Evolutionary conservation across 129 eudicot species (phyloP).

Genomic region (Flaveria trinervia): DNA sequence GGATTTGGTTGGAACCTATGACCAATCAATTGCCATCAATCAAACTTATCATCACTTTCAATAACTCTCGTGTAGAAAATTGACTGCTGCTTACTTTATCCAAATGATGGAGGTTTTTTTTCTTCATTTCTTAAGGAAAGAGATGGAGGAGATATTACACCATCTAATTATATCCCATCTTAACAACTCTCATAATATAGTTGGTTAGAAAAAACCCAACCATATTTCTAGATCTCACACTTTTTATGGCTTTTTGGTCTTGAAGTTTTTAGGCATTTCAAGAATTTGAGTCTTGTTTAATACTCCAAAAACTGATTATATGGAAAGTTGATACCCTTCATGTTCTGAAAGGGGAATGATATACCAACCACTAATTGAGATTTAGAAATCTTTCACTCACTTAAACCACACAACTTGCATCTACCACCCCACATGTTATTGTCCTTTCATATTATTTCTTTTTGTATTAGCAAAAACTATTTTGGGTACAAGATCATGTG

Average conservation of each 20-base stretch:
- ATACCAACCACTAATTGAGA: constrained; percentile 39
- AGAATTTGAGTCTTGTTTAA: constrained; percentile 31
- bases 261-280: constrained; percentile 39
- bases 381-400: constrained; percentile 29
- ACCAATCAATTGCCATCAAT: constrained; percentile 41
- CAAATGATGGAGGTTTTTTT: not conserved
- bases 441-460: constrained; percentile 18
- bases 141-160: constrained; percentile 39
- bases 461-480: constrained; percentile 23
- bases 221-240: constrained; percentile 42
- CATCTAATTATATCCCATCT: constrained; percentile 39
- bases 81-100: constrained; percentile 30
- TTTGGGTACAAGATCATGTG: constrained; percentile 28
- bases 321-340: constrained; percentile 25
- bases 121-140: not conserved
- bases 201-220: constrained; percentile 39
- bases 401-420: constrained; percentile 23
- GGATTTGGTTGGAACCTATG: constrained; percentile 64
- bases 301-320: constrained; percentile 23
- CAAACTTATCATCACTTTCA: constrained; percentile 25
- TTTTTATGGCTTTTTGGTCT: constrained; percentile 45
- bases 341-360: constrained; percentile 22
- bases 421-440: constrained; percentile 18
- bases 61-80: constrained; percentile 37
- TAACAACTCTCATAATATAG: constrained; percentile 38